Base-by-base conservation (phyloP, 768 basidiomycete genomes). In the Imleria badia region DNA sequence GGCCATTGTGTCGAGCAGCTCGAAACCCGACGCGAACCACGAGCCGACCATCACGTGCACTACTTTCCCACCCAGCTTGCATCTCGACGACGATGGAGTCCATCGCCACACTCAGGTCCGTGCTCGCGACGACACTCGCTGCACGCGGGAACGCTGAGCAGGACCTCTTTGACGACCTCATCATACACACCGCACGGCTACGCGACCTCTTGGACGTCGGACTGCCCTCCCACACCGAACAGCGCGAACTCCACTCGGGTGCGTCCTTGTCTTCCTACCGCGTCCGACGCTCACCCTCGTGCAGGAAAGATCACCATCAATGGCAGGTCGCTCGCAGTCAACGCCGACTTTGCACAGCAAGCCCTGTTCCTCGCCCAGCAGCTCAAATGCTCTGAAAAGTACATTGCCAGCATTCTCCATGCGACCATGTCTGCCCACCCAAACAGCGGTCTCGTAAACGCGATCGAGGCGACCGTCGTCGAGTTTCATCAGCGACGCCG, bases 341-440 rank as follows among this genome's bases (percentile, higher is more conserved):
- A 91, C 67, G 70, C 82, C 14, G 88, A 94, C 65, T 93, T 94
- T 70, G 84, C 84, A 14, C 83, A 81, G 46, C 91, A 91, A 68
- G 82, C 79, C 51, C 69, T 89, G 51, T 89, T 91, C 70, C 81
- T 95, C 51, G 83, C 94, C 0, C 84, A 89, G 65, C 83, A 91
- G 51, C 85, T 97, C 49, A 79, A 83, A 62, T 84, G 84, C 60
- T 95, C 94, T 13, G 94, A 96, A 73, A 83, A 86, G 61, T 85
- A 89, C 70, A 73, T 86, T 47, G 89, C 92, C 5, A 76, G 77
- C 20, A 79, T 92, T 17, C 75, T 92, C 43, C 82, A 88, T 54
- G 72, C 79, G 20, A 77, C 87, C 39, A 85, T 86, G 73, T 62
- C 78, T 1, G 73, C 78, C 55, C 84, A 85, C 62, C 86, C 89